Percentiles rank a stretch among this genome's conserved stretches.
Conservation (phyloP, 306 rosid genomes). For the Gastrolobium bilobum region DNA sequence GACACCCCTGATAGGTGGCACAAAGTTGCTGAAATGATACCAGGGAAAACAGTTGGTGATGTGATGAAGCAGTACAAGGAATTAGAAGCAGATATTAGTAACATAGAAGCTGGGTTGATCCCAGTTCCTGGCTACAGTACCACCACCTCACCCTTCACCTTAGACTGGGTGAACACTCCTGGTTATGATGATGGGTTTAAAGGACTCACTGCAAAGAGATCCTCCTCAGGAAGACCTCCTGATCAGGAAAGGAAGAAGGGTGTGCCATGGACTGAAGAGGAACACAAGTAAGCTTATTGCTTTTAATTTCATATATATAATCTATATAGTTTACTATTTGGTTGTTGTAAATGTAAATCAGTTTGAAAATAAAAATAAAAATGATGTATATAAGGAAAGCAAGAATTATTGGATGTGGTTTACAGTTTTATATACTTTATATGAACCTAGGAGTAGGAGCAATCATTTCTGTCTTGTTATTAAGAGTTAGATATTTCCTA, state of each 20-base stretch:
- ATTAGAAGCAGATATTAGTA: slow-evolving; percentile 75
- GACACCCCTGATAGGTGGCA: slow-evolving; percentile 90
- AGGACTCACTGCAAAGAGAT: slow-evolving; percentile 68
- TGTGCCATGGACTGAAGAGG: slow-evolving; percentile 96
- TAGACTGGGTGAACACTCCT: slow-evolving; percentile 75
- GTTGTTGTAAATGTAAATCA: slow-evolving; percentile 36
- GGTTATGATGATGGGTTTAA: slow-evolving; percentile 67
- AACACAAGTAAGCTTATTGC: slow-evolving; percentile 75
- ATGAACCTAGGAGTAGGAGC: slow-evolving; percentile 39
- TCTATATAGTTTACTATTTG: neutral
- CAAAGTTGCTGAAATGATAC: slow-evolving; percentile 81
- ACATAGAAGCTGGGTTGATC: slow-evolving; percentile 84
- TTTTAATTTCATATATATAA: neutral
- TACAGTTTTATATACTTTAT: slow-evolving; percentile 8
- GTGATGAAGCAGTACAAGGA: slow-evolving; percentile 78
- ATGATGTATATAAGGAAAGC: neutral
- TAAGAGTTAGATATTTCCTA: slow-evolving; percentile 34
- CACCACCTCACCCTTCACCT: slow-evolving; percentile 65
- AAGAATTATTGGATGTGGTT: slow-evolving; percentile 29
- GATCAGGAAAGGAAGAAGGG: slow-evolving; percentile 94
- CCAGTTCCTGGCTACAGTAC: slow-evolving; percentile 77
- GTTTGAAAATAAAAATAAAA: neutral
- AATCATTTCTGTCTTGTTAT: slow-evolving; percentile 19
- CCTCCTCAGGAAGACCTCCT: slow-evolving; percentile 58
- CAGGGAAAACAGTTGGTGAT: slow-evolving; percentile 78